Base-by-base conservation (phyloP, 768 basidiomycete genomes). In the Auricularia sp. region DNA sequence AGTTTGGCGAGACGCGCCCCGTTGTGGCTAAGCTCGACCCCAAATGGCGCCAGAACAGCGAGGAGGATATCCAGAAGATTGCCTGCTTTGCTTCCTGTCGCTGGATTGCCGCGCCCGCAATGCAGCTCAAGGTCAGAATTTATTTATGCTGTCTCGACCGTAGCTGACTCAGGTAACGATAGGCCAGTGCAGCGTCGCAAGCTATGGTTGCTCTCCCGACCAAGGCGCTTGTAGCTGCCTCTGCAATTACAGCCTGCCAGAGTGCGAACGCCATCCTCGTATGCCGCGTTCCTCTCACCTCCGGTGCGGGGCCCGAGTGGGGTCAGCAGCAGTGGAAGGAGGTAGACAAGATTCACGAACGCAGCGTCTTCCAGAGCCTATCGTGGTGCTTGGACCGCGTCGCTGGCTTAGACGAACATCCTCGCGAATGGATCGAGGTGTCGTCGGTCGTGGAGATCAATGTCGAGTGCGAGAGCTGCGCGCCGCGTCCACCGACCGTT, bases 351-450 rank as follows among this genome's bases (percentile, higher is more conserved):
- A 78, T 92, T 8, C 88, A 95, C 68, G 91, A 96, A 71, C 86
- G 93, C 3, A 77, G 82, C 11, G 87, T 86, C 1, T 96, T 94
- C 79, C 84, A 84, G 66, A 79, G 86, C 3, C 72, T 96, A 16
- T 89, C 93, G 2, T 98, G 95, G 94, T 76, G 97, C 21, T 77
- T 92, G 29, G 91, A 94, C 71, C 85, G 92, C 61, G 81, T 95
- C 66, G 85, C 90, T 12, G 83, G 86, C 65, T 83, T 93, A 64
- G 83, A 88, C 29, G 84, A 84, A 43, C 76, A 81, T 64, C 82
- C 89, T 69, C 77, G 76, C 34, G 70, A 78, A 2, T 98, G 95
- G 95, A 87, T 90, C 64, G 66, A 72, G 1, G 76, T 87, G 36
- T 75, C 80, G 2, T 68, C 79, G 3, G 74, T 77, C 0, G 76